Evolutionary conservation across 495 filamentous ascomycete genomes (phyloP).

Genomic region (Penicillium atrosanguineum): DNA sequence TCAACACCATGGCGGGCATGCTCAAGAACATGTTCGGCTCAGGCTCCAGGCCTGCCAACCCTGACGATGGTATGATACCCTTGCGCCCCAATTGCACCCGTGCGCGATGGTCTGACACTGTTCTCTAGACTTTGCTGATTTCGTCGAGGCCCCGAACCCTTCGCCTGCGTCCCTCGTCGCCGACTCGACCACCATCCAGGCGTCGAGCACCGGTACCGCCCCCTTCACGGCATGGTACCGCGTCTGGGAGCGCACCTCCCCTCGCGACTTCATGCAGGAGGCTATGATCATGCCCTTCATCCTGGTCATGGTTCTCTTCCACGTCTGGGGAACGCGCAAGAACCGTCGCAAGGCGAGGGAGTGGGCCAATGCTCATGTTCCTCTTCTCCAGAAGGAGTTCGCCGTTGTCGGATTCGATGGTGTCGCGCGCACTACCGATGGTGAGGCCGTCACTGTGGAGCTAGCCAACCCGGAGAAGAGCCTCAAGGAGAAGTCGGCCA

Average conservation of each 20-base stretch:
- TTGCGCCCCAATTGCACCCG: conserved; percentile 4
- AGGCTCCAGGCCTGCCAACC: conserved; percentile 48
- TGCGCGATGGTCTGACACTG: conserved; percentile 4
- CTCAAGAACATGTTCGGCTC: conserved; percentile 66
- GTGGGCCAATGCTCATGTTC: conserved; percentile 75
- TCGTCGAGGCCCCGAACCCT: conserved; percentile 65
- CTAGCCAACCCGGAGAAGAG: conserved; percentile 53
- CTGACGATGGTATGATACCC: conserved; percentile 59
- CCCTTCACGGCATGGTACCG: conserved; percentile 96
- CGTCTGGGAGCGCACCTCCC: conserved; percentile 81
- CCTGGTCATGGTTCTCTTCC: conserved; percentile 67
- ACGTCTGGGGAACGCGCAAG: conserved; percentile 76
- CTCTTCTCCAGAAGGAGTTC: conserved; percentile 75
- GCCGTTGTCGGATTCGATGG: conserved; percentile 79
- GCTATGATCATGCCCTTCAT: conserved; percentile 76
- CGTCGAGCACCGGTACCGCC: conserved; percentile 44
- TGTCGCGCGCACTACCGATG: conserved; percentile 38
- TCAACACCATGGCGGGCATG: conserved; percentile 59
- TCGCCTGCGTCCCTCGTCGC: conserved; percentile 51
- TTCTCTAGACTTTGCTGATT: conserved; percentile 72
- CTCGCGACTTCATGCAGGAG: conserved; percentile 83
- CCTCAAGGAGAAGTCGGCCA: conserved; percentile 77
- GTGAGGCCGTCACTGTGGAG: conserved; percentile 40
- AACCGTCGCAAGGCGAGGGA: conserved; percentile 77
- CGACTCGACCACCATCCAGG: conserved; percentile 39